These are phyloP conservation scores for Pythium dissotocum DNA, from an alignment of 352 stramenopile species.

Conservation along the genomic window DNA sequence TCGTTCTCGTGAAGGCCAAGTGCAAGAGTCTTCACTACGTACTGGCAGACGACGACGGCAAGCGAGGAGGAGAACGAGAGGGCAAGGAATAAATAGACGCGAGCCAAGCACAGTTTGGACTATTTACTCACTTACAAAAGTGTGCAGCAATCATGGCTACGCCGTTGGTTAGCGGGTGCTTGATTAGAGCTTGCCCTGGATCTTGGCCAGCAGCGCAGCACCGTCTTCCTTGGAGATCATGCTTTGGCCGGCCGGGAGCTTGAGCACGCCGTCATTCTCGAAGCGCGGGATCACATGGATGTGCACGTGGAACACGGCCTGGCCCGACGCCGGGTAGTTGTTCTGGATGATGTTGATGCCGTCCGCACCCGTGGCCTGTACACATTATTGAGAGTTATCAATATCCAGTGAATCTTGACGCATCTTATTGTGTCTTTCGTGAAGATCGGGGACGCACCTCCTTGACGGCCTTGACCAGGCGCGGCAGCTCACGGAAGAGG, in stretches of 20 bases:
- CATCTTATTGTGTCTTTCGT: too few species aligned
- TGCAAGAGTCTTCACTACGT: not conserved
- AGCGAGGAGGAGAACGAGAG: not conserved
- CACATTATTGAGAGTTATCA: not conserved
- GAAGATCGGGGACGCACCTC: conserved; percentile 25
- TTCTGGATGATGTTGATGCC: conserved; percentile 87
- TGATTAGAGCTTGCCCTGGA: conserved; percentile 67
- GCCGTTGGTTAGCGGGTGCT: not conserved
- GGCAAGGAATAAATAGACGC: conserved; percentile 2
- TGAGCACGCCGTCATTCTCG: conserved; percentile 54
- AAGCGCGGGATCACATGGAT: conserved; percentile 84
- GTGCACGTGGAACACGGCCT: conserved; percentile 80
- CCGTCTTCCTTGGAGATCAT: conserved; percentile 76
- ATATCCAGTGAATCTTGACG: too few species aligned
- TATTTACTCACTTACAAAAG: not conserved
- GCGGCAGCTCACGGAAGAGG: conserved; percentile 74
- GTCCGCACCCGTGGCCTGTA: conserved; percentile 54
- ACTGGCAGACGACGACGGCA: not conserved
- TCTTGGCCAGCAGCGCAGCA: conserved; percentile 62
- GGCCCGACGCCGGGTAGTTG: conserved; percentile 63
- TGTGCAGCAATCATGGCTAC: not conserved
- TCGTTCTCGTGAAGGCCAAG: not conserved
- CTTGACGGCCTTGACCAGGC: conserved; percentile 73
- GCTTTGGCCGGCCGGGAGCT: conserved; percentile 43
- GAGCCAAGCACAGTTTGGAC: not conserved